These are phyloP conservation scores for Sparassis latifolia DNA, from an alignment of 1,284 basidiomycete species.

Conservation along the genomic window DNA sequence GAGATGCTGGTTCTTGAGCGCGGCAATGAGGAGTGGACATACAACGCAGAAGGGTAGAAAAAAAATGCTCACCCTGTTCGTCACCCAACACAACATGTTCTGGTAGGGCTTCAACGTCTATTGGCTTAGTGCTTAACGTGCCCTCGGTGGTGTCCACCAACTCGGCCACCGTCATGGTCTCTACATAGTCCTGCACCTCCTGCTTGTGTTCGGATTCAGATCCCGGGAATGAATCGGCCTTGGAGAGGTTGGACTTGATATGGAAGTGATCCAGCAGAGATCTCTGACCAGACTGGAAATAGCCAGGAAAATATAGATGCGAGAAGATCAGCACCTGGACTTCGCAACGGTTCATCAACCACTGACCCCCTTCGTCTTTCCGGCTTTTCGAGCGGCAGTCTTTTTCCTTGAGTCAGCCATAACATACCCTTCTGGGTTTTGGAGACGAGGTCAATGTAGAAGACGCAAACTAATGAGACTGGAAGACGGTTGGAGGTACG, in stretches of 20 bases:
- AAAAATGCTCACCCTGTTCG: too few relatives aligned
- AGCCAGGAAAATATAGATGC: neutral
- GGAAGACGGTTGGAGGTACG: too few relatives aligned
- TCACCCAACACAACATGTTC: neutral
- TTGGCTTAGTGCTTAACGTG: slow-evolving; percentile 8
- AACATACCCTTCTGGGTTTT: neutral
- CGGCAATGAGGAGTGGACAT: too few relatives aligned
- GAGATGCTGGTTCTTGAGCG: too few relatives aligned
- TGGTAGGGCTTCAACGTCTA: slow-evolving; percentile 3
- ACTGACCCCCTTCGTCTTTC: slow-evolving; percentile 11
- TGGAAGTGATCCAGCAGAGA: slow-evolving; percentile 15
- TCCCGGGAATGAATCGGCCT: neutral
- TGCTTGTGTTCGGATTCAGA: slow-evolving; percentile 1
- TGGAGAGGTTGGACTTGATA: too few relatives aligned
- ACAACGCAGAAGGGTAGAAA: too few relatives aligned
- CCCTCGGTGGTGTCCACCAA: slow-evolving; percentile 3
- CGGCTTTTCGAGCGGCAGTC: slow-evolving; percentile 2
- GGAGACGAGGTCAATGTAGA: neutral
- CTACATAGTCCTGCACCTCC: slow-evolving; percentile 11
- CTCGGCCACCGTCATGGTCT: slow-evolving; percentile 5
- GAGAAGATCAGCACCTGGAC: too few relatives aligned
- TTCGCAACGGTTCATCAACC: too few relatives aligned
- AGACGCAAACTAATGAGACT: too few relatives aligned
- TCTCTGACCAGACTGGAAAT: slow-evolving; percentile 14
- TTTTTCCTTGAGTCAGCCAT: slow-evolving; percentile 1